Evolutionary conservation across 1,139 yeast genomes (phyloP).

Genomic region (Debaryomyces fabryi): DNA sequence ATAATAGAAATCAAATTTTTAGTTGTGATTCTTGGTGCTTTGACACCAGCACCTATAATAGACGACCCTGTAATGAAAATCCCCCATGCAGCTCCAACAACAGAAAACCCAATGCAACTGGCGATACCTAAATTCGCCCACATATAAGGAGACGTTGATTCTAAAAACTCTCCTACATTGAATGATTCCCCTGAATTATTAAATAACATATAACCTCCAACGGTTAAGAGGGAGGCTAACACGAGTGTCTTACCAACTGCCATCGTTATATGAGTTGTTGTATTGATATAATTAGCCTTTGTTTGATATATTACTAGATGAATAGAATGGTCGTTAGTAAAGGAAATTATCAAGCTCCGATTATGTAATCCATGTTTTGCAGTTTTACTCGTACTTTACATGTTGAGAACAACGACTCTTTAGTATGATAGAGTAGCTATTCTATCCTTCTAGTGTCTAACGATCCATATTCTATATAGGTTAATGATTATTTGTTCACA

Average conservation of each 20-base stretch:
- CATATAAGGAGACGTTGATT: slow-evolving; percentile 89
- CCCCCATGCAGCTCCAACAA: slow-evolving; percentile 99
- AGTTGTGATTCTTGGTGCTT: slow-evolving; percentile 95
- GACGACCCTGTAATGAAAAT: slow-evolving; percentile 95
- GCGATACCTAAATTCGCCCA: slow-evolving; percentile 96
- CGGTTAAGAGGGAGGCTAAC: slow-evolving; percentile 35
- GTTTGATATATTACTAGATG: background rate
- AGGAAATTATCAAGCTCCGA: background rate
- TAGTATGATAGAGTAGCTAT: background rate
- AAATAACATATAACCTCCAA: slow-evolving; percentile 74
- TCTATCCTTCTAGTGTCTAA: background rate
- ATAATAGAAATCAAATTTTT: slow-evolving; percentile 95
- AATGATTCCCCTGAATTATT: slow-evolving; percentile 90
- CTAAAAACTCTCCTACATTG: slow-evolving; percentile 85
- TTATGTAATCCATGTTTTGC: background rate
- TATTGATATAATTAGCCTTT: background rate
- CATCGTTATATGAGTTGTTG: slow-evolving; percentile 15
- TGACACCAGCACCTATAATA: slow-evolving; percentile 96
- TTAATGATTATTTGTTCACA: no score
- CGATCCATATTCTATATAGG: no score
- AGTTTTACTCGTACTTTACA: background rate
- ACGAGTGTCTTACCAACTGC: slow-evolving; percentile 27
- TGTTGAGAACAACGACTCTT: background rate
- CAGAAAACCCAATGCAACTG: slow-evolving; percentile 91
- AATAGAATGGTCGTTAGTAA: background rate